Evolutionary conservation across 2,329 filamentous ascomycete genomes (phyloP).

Genomic region (Chaetomium sp.): DNA sequence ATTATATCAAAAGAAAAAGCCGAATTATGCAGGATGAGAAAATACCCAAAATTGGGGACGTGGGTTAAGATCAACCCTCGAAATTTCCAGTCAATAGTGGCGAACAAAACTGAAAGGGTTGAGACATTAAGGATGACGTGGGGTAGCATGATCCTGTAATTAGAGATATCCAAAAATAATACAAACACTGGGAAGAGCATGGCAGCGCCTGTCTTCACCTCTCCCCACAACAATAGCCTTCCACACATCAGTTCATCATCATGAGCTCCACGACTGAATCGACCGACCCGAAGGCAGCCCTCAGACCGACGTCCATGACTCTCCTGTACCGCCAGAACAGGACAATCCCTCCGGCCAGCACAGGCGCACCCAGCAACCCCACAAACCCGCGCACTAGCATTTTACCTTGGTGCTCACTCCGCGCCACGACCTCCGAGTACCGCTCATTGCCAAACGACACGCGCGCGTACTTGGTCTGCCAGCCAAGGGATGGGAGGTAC

Average conservation of each 20-base stretch:
- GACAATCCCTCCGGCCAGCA: constrained; percentile 16
- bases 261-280: constrained; percentile 18
- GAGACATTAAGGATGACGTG: too few species aligned
- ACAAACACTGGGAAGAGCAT: too few species aligned
- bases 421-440: constrained; percentile 73
- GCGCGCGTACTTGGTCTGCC: constrained; percentile 86
- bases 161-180: background rate
- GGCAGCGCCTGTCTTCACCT: too few species aligned
- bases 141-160: too few species aligned
- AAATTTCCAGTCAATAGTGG: too few species aligned
- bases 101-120: too few species aligned
- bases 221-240: background rate
- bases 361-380: constrained; percentile 24
- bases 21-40: too few species aligned
- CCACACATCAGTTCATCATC: constrained; percentile 10
- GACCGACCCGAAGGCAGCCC: constrained; percentile 18
- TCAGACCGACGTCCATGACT: constrained; percentile 16
- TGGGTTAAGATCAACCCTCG: too few species aligned
- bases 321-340: constrained; percentile 18
- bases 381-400: constrained; percentile 46
- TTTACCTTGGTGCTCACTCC: constrained; percentile 62
- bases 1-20: too few species aligned
- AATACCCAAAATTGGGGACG: too few species aligned
- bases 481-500: constrained; percentile 70
- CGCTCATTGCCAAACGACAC: constrained; percentile 91